These are phyloP conservation scores for Didymella glomerata DNA, from an alignment of 2,329 filamentous ascomycete species.

Conservation along the genomic window DNA sequence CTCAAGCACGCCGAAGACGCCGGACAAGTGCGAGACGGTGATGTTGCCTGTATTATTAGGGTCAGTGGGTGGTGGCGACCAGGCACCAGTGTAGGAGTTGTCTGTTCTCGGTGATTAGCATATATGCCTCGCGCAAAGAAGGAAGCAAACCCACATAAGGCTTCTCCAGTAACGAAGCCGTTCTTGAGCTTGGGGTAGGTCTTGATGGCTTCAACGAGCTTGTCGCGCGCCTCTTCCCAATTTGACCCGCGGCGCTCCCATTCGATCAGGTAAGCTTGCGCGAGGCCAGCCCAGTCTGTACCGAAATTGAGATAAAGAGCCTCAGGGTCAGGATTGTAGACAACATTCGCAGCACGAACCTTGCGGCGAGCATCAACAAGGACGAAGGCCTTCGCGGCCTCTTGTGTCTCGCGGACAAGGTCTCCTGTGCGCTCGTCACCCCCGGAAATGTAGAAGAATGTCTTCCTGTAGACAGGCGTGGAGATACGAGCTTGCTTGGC, in stretches of 20 bases:
- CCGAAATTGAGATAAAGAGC: conserved; percentile 63
- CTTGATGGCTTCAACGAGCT: conserved; percentile 59
- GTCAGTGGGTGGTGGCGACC: conserved; percentile 63
- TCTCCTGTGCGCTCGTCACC: conserved; percentile 66
- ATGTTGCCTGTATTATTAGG: conserved; percentile 62
- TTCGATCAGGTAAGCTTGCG: conserved; percentile 66
- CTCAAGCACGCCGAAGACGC: conserved; percentile 67
- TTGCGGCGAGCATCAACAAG: conserved; percentile 66
- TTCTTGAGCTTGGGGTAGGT: conserved; percentile 65
- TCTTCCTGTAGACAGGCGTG: conserved; percentile 64
- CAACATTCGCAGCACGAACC: conserved; percentile 63
- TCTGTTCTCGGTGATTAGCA: too few relatives aligned
- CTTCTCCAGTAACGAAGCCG: conserved; percentile 67
- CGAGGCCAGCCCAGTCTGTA: conserved; percentile 67
- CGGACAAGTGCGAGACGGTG: conserved; percentile 63
- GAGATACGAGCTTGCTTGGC: conserved; percentile 70
- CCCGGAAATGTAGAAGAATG: conserved; percentile 65
- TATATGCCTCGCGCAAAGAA: too few relatives aligned
- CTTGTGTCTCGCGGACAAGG: conserved; percentile 60
- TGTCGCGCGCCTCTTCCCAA: conserved; percentile 62
- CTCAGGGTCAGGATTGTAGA: conserved; percentile 54
- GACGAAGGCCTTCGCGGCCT: conserved; percentile 63
- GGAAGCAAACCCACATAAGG: too few relatives aligned
- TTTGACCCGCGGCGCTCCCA: conserved; percentile 65
- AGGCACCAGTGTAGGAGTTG: conserved; percentile 59